Conservation (phyloP, 75 land plant species). For the Sequoia sempervirens region DNA sequence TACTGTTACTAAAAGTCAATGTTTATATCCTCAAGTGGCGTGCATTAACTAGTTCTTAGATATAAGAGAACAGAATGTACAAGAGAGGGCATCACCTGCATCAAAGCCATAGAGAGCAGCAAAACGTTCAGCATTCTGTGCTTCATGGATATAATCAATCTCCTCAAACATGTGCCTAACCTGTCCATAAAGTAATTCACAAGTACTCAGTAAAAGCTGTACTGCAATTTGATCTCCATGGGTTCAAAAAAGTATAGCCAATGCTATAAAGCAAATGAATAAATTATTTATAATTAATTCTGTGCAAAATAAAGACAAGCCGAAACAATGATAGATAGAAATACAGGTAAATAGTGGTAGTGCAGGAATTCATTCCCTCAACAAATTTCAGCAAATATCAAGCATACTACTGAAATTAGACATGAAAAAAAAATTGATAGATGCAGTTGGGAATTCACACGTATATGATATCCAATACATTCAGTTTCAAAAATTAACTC, state of each 20-base stretch:
- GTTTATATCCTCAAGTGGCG: not conserved
- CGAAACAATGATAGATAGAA: not conserved
- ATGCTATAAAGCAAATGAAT: not conserved
- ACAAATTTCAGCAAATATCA: too few relatives aligned
- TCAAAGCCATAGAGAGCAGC: constrained; percentile 62
- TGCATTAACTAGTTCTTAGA: not conserved
- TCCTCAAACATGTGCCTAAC: constrained; percentile 98
- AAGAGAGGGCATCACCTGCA: constrained; percentile 26
- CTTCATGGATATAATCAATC: constrained; percentile 87
- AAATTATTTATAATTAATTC: not conserved
- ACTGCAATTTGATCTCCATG: not conserved
- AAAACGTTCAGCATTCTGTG: constrained; percentile 93
- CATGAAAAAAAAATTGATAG: too few relatives aligned
- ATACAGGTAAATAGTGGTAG: too few relatives aligned
- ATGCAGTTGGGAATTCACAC: too few relatives aligned
- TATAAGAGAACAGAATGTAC: constrained; percentile 6
- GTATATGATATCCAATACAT: too few relatives aligned
- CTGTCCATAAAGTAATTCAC: constrained; percentile 23
- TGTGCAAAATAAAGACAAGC: not conserved
- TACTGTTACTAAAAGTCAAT: not conserved
- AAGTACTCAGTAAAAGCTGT: not conserved
- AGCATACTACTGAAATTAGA: too few relatives aligned
- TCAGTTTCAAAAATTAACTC: too few relatives aligned
- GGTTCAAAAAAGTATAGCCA: not conserved
- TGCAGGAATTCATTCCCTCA: too few relatives aligned